phyloP scores from a whole-genome alignment of 495 filamentous ascomycete species.

The Aspergillus wentii region DNA sequence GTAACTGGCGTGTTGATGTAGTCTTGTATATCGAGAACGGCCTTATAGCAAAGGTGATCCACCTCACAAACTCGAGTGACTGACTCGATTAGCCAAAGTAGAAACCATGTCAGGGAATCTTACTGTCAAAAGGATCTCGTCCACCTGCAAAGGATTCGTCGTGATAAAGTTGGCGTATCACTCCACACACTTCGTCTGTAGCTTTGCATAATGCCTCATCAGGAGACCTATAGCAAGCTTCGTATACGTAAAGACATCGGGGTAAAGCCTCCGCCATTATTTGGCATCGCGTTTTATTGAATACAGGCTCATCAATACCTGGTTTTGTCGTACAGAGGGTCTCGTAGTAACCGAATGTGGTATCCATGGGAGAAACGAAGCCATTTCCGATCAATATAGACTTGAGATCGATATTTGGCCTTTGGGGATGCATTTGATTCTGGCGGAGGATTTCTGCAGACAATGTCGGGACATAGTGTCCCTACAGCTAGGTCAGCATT shows the following conservation, averaged over 20 bases:
- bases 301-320: constrained; percentile 29
- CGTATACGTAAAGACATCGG: constrained; percentile 32
- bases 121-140: background rate
- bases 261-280: constrained; percentile 38
- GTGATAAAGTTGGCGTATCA: constrained; percentile 27
- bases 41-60: constrained; percentile 22
- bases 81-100: background rate
- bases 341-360: constrained; percentile 37
- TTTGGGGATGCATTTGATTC: constrained; percentile 24
- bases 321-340: constrained; percentile 42
- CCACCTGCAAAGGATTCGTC: constrained; percentile 20
- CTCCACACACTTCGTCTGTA: constrained; percentile 22
- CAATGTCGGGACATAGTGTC: constrained; percentile 33
- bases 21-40: constrained; percentile 13
- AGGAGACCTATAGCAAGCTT: constrained; percentile 22
- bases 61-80: constrained; percentile 21
- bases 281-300: constrained; percentile 39
- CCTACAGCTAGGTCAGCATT: constrained; percentile 16
- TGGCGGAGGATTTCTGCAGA: constrained; percentile 29
- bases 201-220: constrained; percentile 26
- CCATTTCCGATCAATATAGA: constrained; percentile 38
- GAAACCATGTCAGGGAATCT: background rate
- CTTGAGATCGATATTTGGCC: constrained; percentile 25
- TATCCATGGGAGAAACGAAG: constrained; percentile 28
- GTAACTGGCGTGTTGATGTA: constrained; percentile 24